A percentile compares a stretch with the other conserved stretches of the same genome.
phyloP scores from a whole-genome alignment of 192 early-diverging fungal genomes.

The Podila minutissima region DNA sequence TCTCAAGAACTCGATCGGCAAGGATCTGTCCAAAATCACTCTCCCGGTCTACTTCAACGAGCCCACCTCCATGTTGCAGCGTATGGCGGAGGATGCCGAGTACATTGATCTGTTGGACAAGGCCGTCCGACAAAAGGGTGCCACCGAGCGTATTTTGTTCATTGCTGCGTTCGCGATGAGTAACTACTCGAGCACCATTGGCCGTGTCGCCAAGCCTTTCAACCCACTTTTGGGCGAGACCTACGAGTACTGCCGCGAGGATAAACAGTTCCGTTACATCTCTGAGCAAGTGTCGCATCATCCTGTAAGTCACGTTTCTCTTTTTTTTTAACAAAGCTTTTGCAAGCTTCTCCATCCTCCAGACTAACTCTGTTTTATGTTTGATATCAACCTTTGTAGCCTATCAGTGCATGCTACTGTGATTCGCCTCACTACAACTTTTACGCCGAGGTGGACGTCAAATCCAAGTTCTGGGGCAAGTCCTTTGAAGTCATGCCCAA shows the following conservation, averaged over 20 bases:
- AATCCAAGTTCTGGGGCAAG: conserved; percentile 88
- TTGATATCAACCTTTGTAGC: conserved; percentile 46
- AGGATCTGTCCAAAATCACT: conserved; percentile 84
- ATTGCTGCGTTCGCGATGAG: conserved; percentile 91
- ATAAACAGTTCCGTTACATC: conserved; percentile 83
- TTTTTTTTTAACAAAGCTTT: neutral
- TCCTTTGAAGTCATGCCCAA: conserved; percentile 84
- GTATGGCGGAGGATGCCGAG: conserved; percentile 89
- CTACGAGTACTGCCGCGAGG: conserved; percentile 82
- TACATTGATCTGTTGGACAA: conserved; percentile 85
- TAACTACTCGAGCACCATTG: conserved; percentile 84
- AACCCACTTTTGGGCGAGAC: conserved; percentile 93
- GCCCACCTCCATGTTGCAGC: conserved; percentile 86
- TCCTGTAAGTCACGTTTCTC: conserved; percentile 62
- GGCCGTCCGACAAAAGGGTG: conserved; percentile 69
- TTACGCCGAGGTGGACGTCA: conserved; percentile 89
- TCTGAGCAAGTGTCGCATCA: conserved; percentile 93
- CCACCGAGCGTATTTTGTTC: conserved; percentile 74
- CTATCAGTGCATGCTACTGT: conserved; percentile 87
- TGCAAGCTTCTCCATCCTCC: neutral
- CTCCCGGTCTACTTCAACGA: conserved; percentile 93
- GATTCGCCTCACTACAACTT: conserved; percentile 84
- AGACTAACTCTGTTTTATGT: neutral
- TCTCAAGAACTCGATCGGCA: conserved; percentile 88
- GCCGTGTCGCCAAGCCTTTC: conserved; percentile 89